Base-by-base conservation (phyloP, 192 early-diverging fungal genomes). In the Rhizoclosmatium globosum region DNA sequence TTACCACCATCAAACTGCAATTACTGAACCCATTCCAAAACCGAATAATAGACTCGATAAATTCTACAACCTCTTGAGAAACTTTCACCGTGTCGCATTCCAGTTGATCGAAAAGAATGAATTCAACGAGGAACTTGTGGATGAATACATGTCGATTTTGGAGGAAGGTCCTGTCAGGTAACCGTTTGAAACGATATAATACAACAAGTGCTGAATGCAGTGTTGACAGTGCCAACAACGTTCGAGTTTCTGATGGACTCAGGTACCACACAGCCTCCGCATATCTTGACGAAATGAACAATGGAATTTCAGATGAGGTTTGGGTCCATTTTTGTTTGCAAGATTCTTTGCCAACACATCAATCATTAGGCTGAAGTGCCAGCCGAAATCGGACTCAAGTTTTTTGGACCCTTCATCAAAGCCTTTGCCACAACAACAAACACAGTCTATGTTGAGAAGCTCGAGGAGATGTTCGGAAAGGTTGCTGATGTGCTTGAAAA, bases 231-330 rank as follows among this genome's bases (percentile, higher is more conserved):
- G 82, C 89, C 39, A 89, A 87, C 59, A 86, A 87, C 73, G 71
- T 81, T n/a, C 88, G 82, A 61, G 83, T 92, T 53, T 91, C 94
- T 6, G 90, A 92, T 71, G 82, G 88, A 0, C 88, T 95, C 64
- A 73, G 88, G 50, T 95, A 91, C 81, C 94, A 95, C 67, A 81
- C 92, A 56, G 78, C 86, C 45, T 92, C 94, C 83, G 88, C 90
- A 23, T 94, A 90, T 83, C 76, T 94, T 59, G 89, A 92, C 1
- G 93, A 95, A 81, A 79, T 94, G 46, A 86, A 92, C 64, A 91
- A 92, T 58, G 82, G 87, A 3, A 80, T 92, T 9, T 76, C 82
- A 48, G 78, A 62, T 19, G 60, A 83, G 44, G 83, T 85, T 3
- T 72, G 79, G 19, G 68, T 80, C 4, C 4, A 19, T 62, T 62